These are phyloP conservation scores for Hsuehochloa calcarea DNA, from an alignment of 176 grass and related monocot species.

Conservation along the genomic window DNA sequence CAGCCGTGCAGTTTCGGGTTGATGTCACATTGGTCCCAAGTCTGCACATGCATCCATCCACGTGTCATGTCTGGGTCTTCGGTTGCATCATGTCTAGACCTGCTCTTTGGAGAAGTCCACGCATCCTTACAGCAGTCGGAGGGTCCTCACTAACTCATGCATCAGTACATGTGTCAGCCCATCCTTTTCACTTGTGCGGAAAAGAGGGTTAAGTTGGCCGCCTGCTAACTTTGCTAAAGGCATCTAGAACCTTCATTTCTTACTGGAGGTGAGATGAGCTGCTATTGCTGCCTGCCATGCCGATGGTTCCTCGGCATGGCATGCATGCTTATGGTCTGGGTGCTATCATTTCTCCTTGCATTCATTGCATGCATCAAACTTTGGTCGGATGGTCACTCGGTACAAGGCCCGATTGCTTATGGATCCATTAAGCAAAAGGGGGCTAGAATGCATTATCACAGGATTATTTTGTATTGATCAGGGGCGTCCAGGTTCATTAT, in stretches of 20 bases:
- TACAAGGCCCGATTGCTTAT: slow-evolving; percentile 34
- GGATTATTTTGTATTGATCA: slow-evolving; percentile 50
- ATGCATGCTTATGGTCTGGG: slow-evolving; percentile 26
- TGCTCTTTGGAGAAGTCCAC: slow-evolving; percentile 49
- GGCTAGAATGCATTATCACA: slow-evolving; percentile 21
- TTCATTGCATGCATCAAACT: slow-evolving; percentile 48
- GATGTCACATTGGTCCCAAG: slow-evolving; percentile 34
- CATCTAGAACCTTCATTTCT: slow-evolving; percentile 48
- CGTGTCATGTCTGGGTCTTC: slow-evolving; percentile 52
- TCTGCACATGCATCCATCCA: slow-evolving; percentile 59
- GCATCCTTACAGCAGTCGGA: slow-evolving; percentile 48
- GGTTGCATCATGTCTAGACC: slow-evolving; percentile 66
- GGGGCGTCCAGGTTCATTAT: slow-evolving; percentile 37
- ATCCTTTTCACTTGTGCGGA: slow-evolving; percentile 27
- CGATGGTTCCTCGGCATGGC: slow-evolving; percentile 26
- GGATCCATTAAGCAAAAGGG: slow-evolving; percentile 30
- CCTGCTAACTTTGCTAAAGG: slow-evolving; percentile 53
- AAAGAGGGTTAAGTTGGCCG: slow-evolving; percentile 59
- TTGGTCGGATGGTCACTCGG: slow-evolving; percentile 42
- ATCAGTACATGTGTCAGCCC: slow-evolving; percentile 60
- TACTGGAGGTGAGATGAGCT: slow-evolving; percentile 46
- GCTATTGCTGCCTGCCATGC: slow-evolving; percentile 38
- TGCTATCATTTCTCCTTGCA: slow-evolving; percentile 35
- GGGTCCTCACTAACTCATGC: slow-evolving; percentile 67
- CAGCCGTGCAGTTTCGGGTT: slow-evolving; percentile 77